Base-by-base conservation (phyloP, 441 rosid species). In the Capsella rubella region DNA sequence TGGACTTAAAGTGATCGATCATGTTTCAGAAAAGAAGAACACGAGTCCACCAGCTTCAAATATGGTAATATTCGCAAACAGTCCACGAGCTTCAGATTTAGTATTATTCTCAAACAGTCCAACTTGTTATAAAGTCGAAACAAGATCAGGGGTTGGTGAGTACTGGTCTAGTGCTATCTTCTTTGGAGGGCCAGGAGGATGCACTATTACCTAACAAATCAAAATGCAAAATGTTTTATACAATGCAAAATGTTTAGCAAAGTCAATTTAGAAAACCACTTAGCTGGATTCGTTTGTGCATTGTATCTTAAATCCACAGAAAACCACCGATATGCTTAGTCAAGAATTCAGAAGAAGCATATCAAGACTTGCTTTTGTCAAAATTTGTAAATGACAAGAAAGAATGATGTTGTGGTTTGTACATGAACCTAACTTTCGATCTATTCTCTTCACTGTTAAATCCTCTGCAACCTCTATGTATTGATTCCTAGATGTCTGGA, bases 101-200 rank as follows among this genome's bases (percentile, higher is more conserved):
- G 10, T 37, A 37, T 37, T 37, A 9, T 37, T 37, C 12, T 3
- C 40, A 9, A 37, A 37, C 40, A 37, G 40, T 37, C 40, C 12
- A 37, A 9, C 6, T 3, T 71, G 69, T 51, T 61, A 71, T 61
- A 42, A 61, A 39, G 31, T 31, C 10, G 29, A 39, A 29, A 47
- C 21, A 10, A 29, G 28, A 39, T 7, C 11, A 51, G 15, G 61
- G 29, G 1, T 2, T 15, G 74, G 50, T 37, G 58, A 16, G 8
- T 8, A 59, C 11, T 71, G 75, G 69, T 39, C 43, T 52, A 61
- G 15, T 3, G 32, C 60, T 61, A 28, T 71, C 2, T 71, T 15
- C 45, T 71, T 1, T 61, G 69, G 75, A 61, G 75, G 75, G 40
- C 69, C 68, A 40, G 62, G 27, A 28, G 69, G 45, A 51, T 71